Percentiles rank a stretch among this genome's conserved stretches.
These are phyloP conservation scores for Verticillium albo-atrum DNA, from an alignment of 2,329 filamentous ascomycete species.

Conservation along the genomic window DNA sequence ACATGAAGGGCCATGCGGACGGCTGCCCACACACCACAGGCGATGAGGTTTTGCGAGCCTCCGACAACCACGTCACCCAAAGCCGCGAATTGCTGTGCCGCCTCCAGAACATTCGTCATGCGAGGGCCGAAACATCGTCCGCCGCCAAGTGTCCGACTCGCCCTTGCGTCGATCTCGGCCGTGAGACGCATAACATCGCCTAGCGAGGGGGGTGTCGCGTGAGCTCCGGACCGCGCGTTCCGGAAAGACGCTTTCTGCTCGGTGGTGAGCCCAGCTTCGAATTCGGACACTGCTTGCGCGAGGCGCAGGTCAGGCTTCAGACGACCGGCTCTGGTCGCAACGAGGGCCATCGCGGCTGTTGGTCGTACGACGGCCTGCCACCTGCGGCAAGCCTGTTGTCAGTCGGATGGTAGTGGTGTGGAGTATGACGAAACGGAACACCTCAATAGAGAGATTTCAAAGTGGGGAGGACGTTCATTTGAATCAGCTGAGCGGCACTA, in stretches of 20 bases:
- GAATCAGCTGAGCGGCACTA: too few species aligned
- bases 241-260: slow-evolving; percentile 28
- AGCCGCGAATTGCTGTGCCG: slow-evolving; percentile 36
- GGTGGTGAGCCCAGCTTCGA: slow-evolving; percentile 28
- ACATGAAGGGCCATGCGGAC: slow-evolving; percentile 37
- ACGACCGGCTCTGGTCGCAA: neutral
- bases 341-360: too few species aligned
- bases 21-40: slow-evolving; percentile 38
- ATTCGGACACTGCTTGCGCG: slow-evolving; percentile 32
- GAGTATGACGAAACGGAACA: too few species aligned
- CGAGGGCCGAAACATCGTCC: slow-evolving; percentile 33
- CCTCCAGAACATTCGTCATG: slow-evolving; percentile 32
- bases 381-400: too few species aligned
- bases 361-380: too few species aligned
- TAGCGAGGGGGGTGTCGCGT: slow-evolving; percentile 17
- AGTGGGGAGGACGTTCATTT: too few species aligned
- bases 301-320: slow-evolving; percentile 32
- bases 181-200: slow-evolving; percentile 34
- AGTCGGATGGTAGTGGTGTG: too few species aligned
- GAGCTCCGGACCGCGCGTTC: slow-evolving; percentile 9
- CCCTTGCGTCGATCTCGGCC: slow-evolving; percentile 26
- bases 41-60: slow-evolving; percentile 37
- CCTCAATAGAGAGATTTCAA: too few species aligned
- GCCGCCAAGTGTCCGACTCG: slow-evolving; percentile 3
- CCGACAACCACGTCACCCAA: slow-evolving; percentile 32